Evolutionary conservation across 2,329 filamentous ascomycete species (phyloP).

Genomic region (Arthroderma uncinatum): DNA sequence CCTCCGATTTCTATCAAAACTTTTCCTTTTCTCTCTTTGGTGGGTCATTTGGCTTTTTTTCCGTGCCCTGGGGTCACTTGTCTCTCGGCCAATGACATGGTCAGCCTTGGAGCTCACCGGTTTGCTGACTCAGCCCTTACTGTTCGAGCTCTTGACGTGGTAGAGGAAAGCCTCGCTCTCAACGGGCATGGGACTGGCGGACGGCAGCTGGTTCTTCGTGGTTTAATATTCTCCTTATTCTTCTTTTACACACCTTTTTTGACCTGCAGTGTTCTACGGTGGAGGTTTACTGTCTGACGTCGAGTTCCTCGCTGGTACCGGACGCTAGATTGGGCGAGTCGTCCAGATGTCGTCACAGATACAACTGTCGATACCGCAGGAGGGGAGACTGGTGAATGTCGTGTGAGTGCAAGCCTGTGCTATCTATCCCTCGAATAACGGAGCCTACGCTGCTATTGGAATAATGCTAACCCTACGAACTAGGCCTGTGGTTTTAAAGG

Average conservation of each 20-base stretch:
- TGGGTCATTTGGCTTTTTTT: neutral
- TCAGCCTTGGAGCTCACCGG: conserved; percentile 1
- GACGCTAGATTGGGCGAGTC: neutral
- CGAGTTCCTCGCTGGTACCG: neutral
- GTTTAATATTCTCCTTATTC: neutral
- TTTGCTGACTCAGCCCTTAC: neutral
- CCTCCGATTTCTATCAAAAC: neutral
- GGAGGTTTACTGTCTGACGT: neutral
- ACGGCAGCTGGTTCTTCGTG: neutral
- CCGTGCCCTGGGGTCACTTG: neutral
- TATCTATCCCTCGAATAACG: neutral
- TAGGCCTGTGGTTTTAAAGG: conserved; percentile 75
- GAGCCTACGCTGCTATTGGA: neutral
- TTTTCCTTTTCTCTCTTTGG: neutral
- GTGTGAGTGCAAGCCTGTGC: conserved; percentile 26
- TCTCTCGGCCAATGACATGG: neutral
- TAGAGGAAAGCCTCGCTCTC: neutral
- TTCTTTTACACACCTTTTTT: neutral
- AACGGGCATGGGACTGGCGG: neutral
- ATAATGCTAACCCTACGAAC: neutral
- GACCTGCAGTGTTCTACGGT: neutral
- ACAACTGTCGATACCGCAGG: conserved; percentile 28
- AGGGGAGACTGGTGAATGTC: conserved; percentile 38
- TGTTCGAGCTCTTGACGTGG: neutral
- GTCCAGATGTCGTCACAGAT: conserved; percentile 31